These are phyloP conservation scores for Phytophthora brassicae DNA, from an alignment of 352 stramenopile genomes.

Conservation along the genomic window DNA sequence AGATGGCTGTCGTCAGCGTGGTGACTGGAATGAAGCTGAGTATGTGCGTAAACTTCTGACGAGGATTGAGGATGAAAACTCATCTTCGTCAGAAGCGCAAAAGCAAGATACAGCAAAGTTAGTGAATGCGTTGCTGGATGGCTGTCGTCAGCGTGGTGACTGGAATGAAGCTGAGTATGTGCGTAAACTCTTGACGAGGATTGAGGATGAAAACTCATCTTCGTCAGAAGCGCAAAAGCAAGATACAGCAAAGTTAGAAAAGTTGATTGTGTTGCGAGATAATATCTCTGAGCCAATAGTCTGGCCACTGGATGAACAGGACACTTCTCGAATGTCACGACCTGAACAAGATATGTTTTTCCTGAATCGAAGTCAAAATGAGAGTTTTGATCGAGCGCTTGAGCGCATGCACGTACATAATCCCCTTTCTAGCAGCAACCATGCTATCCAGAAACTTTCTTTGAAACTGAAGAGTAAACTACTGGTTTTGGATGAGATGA, in stretches of 20 bases:
- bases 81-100: not conserved
- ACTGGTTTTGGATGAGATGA: slow-evolving; percentile 41
- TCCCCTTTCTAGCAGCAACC: not conserved
- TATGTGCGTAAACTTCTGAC: slow-evolving; percentile 12
- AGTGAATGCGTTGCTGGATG: slow-evolving; percentile 43
- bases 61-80: not conserved
- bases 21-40: slow-evolving; percentile 42
- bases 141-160: slow-evolving; percentile 39
- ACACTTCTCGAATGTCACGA: slow-evolving; percentile 25
- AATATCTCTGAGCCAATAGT: slow-evolving; percentile 18
- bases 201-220: not conserved
- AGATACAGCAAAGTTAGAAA: slow-evolving; percentile 10
- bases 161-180: slow-evolving; percentile 40
- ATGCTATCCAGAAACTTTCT: slow-evolving; percentile 22
- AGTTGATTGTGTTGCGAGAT: slow-evolving; percentile 25
- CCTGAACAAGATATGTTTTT: slow-evolving; percentile 20
- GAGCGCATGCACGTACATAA: slow-evolving; percentile 13
- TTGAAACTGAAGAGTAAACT: slow-evolving; percentile 35
- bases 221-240: not conserved
- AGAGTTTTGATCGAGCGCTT: slow-evolving; percentile 29
- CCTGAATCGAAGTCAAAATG: slow-evolving; percentile 14
- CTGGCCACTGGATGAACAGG: slow-evolving; percentile 24
- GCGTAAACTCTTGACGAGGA: slow-evolving; percentile 10
- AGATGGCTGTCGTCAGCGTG: slow-evolving; percentile 47
- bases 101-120: slow-evolving; percentile 12